phyloP scores from a whole-genome alignment of 2,329 filamentous ascomycete genomes.

The Polychaeton citri region DNA sequence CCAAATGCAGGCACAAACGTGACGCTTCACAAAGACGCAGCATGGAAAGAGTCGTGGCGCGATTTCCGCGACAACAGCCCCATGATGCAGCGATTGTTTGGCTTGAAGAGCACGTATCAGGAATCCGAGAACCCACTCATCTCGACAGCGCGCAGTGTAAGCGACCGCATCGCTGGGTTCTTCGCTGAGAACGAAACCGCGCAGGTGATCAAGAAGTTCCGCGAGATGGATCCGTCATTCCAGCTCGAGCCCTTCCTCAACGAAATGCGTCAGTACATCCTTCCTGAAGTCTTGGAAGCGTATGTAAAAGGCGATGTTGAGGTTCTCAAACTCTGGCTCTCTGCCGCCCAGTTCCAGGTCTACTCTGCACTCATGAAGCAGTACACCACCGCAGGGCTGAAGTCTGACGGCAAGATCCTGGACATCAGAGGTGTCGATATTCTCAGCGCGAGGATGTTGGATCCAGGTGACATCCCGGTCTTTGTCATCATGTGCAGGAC shows the following conservation, averaged over 20 bases:
- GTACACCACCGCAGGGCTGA: slow-evolving; percentile 83
- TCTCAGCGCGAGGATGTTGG: slow-evolving; percentile 63
- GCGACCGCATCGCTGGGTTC: slow-evolving; percentile 83
- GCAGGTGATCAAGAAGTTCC: slow-evolving; percentile 94
- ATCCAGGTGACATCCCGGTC: slow-evolving; percentile 79
- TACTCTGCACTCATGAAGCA: slow-evolving; percentile 96
- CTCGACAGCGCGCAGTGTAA: slow-evolving; percentile 82
- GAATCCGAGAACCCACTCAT: slow-evolving; percentile 97
- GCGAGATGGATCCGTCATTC: slow-evolving; percentile 88
- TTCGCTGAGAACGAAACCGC: slow-evolving; percentile 98
- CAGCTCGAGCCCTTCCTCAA: slow-evolving; percentile 89
- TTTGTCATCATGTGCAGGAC: slow-evolving; percentile 96
- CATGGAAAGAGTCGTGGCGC: slow-evolving; percentile 97
- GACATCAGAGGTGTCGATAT: slow-evolving; percentile 94
- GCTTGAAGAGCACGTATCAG: slow-evolving; percentile 74
- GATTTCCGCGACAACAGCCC: slow-evolving; percentile 86
- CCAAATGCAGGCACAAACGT: slow-evolving; percentile 90
- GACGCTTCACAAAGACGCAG: slow-evolving; percentile 90
- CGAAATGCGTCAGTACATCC: slow-evolving; percentile 93
- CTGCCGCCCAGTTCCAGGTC: slow-evolving; percentile 88
- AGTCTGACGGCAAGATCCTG: slow-evolving; percentile 86
- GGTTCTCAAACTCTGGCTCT: slow-evolving; percentile 87
- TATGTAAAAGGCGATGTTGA: slow-evolving; percentile 94
- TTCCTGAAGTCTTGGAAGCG: slow-evolving; percentile 91
- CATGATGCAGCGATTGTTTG: slow-evolving; percentile 77